Evolutionary conservation across 306 rosid species (phyloP).

Genomic region (Quercus gilva): DNA sequence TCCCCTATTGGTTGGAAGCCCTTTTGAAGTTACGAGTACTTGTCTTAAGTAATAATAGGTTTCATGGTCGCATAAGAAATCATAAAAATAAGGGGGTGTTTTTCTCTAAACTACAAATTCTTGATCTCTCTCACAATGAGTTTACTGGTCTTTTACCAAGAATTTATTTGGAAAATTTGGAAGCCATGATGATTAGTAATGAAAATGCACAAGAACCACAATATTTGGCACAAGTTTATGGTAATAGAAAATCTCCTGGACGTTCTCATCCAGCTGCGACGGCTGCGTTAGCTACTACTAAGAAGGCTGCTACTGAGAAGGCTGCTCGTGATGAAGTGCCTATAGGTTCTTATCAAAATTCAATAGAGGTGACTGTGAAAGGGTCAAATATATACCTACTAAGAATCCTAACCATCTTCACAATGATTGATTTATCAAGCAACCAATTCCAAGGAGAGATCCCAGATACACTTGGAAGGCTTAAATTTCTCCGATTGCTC

Average conservation of each 20-base stretch:
- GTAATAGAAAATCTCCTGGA: too few species aligned
- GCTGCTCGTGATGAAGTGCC: too few species aligned
- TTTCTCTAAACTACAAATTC: constrained; percentile 25
- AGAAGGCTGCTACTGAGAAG: too few species aligned
- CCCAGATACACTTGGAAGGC: constrained; percentile 19
- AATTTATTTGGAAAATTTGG: too few species aligned
- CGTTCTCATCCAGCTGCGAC: too few species aligned
- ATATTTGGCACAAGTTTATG: fast-evolving
- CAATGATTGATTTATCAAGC: constrained; percentile 35
- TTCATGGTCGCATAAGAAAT: constrained; percentile 27
- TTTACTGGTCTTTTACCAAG: background rate
- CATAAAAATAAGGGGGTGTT: background rate
- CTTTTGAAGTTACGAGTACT: constrained; percentile 26
- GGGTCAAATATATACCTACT: background rate
- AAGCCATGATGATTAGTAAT: too few species aligned
- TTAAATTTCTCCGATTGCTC: constrained; percentile 26
- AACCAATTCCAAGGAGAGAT: constrained; percentile 39
- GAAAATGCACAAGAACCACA: too few species aligned
- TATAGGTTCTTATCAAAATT: fast-evolving
- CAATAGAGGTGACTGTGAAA: constrained; percentile 21
- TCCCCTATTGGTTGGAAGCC: constrained; percentile 35
- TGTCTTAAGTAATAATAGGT: constrained; percentile 25
- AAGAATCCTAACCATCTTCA: constrained; percentile 16
- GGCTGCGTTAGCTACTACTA: too few species aligned
- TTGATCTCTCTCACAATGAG: constrained; percentile 33